phyloP scores from a whole-genome alignment of 2,329 filamentous ascomycete genomes.

The Fusarium begoniae region DNA sequence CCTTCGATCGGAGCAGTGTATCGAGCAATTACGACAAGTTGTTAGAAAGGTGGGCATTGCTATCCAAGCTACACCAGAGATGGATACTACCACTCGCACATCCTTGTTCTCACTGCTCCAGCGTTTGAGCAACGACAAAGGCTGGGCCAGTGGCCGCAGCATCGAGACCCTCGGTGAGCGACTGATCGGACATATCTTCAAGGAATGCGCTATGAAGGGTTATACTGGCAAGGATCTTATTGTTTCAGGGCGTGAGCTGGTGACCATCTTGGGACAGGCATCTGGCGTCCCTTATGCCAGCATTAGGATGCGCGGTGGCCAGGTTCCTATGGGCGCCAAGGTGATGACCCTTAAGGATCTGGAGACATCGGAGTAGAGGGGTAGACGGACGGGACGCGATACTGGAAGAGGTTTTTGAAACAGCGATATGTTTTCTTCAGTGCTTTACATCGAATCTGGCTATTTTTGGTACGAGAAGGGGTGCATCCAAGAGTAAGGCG shows the following conservation, averaged over 20 bases:
- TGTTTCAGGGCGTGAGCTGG: constrained; percentile 43
- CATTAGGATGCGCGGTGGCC: constrained; percentile 35
- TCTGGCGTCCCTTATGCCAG: constrained; percentile 42
- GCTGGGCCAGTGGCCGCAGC: constrained; percentile 72
- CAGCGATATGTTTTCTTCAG: not conserved
- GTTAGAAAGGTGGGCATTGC: constrained; percentile 46
- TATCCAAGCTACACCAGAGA: constrained; percentile 40
- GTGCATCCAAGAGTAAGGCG: constrained; percentile 15
- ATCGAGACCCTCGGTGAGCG: constrained; percentile 62
- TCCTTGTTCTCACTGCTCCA: constrained; percentile 50
- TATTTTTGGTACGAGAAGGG: not conserved
- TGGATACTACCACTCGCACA: constrained; percentile 39
- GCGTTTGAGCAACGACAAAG: constrained; percentile 53
- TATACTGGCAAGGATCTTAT: constrained; percentile 42
- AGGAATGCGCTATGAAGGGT: constrained; percentile 46
- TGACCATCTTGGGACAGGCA: constrained; percentile 42
- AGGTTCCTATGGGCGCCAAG: constrained; percentile 45
- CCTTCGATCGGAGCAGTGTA: constrained; percentile 55
- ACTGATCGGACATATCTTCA: constrained; percentile 57
- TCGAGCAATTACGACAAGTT: constrained; percentile 54
- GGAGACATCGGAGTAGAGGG: constrained; percentile 42
- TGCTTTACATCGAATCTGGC: not conserved
- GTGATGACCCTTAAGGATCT: constrained; percentile 47
- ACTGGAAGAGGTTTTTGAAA: not conserved
- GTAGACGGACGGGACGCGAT: not conserved